These are phyloP conservation scores for Lipomyces japonicus DNA, from an alignment of 805 yeast species.

Conservation along the genomic window DNA sequence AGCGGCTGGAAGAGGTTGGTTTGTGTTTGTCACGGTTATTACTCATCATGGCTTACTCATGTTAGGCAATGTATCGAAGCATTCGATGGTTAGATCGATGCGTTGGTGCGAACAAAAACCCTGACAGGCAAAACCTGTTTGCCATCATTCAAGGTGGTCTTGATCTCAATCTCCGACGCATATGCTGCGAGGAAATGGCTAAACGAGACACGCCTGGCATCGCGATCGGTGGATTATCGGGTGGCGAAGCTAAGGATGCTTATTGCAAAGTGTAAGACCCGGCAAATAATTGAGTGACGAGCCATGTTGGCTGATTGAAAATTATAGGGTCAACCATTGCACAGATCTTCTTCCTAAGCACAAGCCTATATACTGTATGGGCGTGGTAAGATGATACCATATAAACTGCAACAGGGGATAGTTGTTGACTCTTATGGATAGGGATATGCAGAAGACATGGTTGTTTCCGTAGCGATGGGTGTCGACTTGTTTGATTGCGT, in stretches of 20 bases:
- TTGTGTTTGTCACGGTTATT: no score
- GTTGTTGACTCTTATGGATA: background rate
- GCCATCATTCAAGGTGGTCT: slow-evolving; percentile 48
- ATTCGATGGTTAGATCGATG: slow-evolving; percentile 47
- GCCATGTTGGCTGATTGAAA: background rate
- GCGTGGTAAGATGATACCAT: slow-evolving; percentile 36
- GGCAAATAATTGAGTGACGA: background rate
- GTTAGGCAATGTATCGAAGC: slow-evolving; percentile 42
- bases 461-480: slow-evolving; percentile 46
- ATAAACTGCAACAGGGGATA: background rate
- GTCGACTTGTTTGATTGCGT: slow-evolving; percentile 49
- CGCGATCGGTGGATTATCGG: slow-evolving; percentile 48
- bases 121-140: slow-evolving; percentile 43
- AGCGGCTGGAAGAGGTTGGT: slow-evolving; percentile 41
- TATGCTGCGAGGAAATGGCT: slow-evolving; percentile 44
- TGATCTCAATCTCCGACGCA: slow-evolving; percentile 39
- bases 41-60: no score
- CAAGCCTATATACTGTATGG: slow-evolving; percentile 48
- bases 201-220: slow-evolving; percentile 46
- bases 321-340: slow-evolving; percentile 37
- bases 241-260: slow-evolving; percentile 44
- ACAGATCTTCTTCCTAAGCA: slow-evolving; percentile 42
- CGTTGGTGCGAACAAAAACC: slow-evolving; percentile 43
- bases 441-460: slow-evolving; percentile 47
- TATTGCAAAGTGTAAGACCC: slow-evolving; percentile 39